Percentiles rank a stretch among this genome's conserved stretches.
These are phyloP conservation scores for Colletotrichum plurivorum DNA, from an alignment of 2,329 filamentous ascomycete species.

Conservation along the genomic window DNA sequence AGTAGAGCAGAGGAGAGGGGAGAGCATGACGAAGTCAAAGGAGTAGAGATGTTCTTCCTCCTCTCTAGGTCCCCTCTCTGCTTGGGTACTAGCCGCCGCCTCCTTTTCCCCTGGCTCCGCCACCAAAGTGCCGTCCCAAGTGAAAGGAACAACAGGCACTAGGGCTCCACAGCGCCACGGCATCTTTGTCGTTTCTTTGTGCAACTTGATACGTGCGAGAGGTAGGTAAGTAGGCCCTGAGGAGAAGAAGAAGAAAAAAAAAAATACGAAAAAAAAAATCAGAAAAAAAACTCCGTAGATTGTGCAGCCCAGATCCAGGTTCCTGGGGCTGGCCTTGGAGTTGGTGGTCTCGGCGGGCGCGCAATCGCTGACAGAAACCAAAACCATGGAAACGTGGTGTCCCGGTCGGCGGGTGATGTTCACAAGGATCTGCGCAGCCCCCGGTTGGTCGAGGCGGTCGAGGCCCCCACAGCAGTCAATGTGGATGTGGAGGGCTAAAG, in stretches of 20 bases:
- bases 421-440: constrained; percentile 33
- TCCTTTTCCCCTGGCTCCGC: background rate
- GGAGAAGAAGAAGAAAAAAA: background rate
- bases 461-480: constrained; percentile 11
- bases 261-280: constrained; percentile 6
- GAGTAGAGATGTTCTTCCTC: background rate
- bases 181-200: constrained; percentile 22
- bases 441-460: constrained; percentile 14
- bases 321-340: constrained; percentile 15
- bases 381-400: constrained; percentile 38
- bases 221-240: background rate
- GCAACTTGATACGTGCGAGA: constrained; percentile 6
- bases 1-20: background rate
- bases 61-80: background rate
- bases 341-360: constrained; percentile 2
- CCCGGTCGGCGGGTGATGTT: constrained; percentile 36
- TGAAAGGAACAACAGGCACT: background rate
- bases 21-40: constrained; percentile 11
- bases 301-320: constrained; percentile 26
- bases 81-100: constrained; percentile 10
- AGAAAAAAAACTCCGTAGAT: background rate
- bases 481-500: constrained; percentile 17
- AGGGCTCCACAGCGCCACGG: constrained; percentile 9
- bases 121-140: constrained; percentile 13
- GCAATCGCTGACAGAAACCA: constrained; percentile 19